Base-by-base conservation (phyloP, 768 basidiomycete genomes). In the Suillus hirtellus region DNA sequence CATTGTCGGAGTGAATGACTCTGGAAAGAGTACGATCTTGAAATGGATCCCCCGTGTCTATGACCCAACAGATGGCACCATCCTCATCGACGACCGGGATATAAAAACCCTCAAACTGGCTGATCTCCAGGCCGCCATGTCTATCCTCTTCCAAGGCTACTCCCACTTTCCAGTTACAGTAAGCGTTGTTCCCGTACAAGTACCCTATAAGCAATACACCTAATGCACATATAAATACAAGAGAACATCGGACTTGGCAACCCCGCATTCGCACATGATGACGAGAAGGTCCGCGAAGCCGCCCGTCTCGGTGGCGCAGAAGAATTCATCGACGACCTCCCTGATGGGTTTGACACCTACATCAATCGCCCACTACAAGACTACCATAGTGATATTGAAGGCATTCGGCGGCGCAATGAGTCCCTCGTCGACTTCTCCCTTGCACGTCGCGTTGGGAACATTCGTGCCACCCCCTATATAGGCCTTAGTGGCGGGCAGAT, bases 101-200 rank as follows among this genome's bases (percentile, higher is more conserved):
- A 89, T 93, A 64, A 80, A 80, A 49, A 81, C 80, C 0, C 74
- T 89, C 14, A 83, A 80, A 59, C 80, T 93, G 3, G 79, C 76
- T 6, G 87, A 92, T 71, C 75, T 92, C 11, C 78, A 89, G 17
- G 82, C 83, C 19, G 81, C 86, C 2, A 84, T 85, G 24, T 86
- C 87, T 1, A 88, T 88, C 27, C 81, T 93, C 24, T 92, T 92
- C 74, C 91, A 93, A 69, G 90, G 93, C 72, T 92, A 89, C 68
- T 89, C 88, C 0, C 80, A 86, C 68, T 92, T 92, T 70, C 91
- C 91, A 0, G 76, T 93, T 43, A 88, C 90, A 19, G 90, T 90
- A 62, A 50, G 89, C 70, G 19, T 31, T 46, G 2, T 31, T 21
- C 19, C 34, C 27, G 11, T 35, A 3, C 4, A 31, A 31, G 31